Conservation (phyloP, 805 yeast species). For the Candida quercuum region DNA sequence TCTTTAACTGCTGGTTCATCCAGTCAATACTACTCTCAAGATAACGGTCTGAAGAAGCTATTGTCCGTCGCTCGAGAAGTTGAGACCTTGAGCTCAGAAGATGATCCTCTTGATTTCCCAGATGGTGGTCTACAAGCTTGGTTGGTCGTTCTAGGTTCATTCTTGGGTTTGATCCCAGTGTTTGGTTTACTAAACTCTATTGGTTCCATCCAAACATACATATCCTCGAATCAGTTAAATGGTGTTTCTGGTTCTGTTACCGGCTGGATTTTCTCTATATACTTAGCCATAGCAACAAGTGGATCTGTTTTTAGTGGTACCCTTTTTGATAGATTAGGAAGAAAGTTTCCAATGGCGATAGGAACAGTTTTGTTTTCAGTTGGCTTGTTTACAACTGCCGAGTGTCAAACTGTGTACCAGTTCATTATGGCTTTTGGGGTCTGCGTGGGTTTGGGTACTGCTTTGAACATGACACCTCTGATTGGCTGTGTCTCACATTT, state of each 20-base stretch:
- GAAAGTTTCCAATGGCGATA: slow-evolving; percentile 35
- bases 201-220: slow-evolving; percentile 64
- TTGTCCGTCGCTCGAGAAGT: slow-evolving; percentile 1
- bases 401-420: slow-evolving; percentile 48
- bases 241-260: slow-evolving; percentile 45
- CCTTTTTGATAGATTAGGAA: slow-evolving; percentile 59
- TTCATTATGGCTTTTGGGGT: slow-evolving; percentile 57
- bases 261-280: slow-evolving; percentile 61
- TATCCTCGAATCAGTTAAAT: slow-evolving; percentile 47
- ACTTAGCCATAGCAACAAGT: slow-evolving; percentile 44
- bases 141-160: slow-evolving; percentile 54
- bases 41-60: not conserved
- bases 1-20: not conserved
- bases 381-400: slow-evolving; percentile 55
- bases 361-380: slow-evolving; percentile 42
- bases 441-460: slow-evolving; percentile 53
- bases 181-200: slow-evolving; percentile 57
- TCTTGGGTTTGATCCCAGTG: slow-evolving; percentile 51
- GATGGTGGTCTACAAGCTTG: slow-evolving; percentile 59
- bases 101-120: slow-evolving; percentile 27
- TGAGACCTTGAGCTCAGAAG: slow-evolving; percentile 8
- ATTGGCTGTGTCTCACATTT: slow-evolving; percentile 62
- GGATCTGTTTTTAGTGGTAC: slow-evolving; percentile 52
- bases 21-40: slow-evolving; percentile 4
- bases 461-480: slow-evolving; percentile 55